Base-by-base conservation (phyloP, 1,284 basidiomycete genomes). In the Austropuccinia psidii region DNA sequence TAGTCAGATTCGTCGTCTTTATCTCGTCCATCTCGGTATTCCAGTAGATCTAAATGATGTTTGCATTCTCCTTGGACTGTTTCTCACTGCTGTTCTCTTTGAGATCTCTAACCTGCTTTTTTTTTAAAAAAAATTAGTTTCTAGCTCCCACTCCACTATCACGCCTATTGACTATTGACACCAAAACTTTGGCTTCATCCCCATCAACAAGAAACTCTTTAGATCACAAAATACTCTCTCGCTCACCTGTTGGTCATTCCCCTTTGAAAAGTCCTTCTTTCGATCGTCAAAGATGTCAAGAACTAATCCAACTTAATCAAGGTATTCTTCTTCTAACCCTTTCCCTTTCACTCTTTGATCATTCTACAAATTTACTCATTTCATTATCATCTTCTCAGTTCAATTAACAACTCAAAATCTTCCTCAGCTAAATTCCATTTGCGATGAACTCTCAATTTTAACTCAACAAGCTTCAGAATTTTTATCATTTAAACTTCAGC, bases 11-110 rank as follows among this genome's bases (percentile, higher is more conserved):
- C 68, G 68, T 15, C 68, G 68, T 19, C 45, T 57, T 39, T 43
- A 49, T 50, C 54, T 70, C 5, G 57, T 70, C 29, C 43, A 54
- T 27, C 57, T 70, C 13, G 57, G 57, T 15, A 70, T 70, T 35
- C 68, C 68, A 35, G 68, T 70, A 24, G 68, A 70, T 50, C 45
- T 70, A 0, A 70, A 70, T 37, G 68, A 70, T 60, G 68, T 70
- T 2, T 60, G 68, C 8, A 43, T 21, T 41, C 35, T 33, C 19
- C 15, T 17, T 19, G 0, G 27, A 27, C 13, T 15, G 39, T n/a
- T 41, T 4, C 15, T 27, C 50, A 39, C 49, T 41, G 41, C 21
- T 24, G 27, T 31, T 13, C 33, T 67, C 19, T 24, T 41, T 41
- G 41, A 15, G 4, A 27, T 4, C 27, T 37, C 19, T 35, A n/a